phyloP scores from a whole-genome alignment of 768 basidiomycete genomes.

The Suillus plorans region DNA sequence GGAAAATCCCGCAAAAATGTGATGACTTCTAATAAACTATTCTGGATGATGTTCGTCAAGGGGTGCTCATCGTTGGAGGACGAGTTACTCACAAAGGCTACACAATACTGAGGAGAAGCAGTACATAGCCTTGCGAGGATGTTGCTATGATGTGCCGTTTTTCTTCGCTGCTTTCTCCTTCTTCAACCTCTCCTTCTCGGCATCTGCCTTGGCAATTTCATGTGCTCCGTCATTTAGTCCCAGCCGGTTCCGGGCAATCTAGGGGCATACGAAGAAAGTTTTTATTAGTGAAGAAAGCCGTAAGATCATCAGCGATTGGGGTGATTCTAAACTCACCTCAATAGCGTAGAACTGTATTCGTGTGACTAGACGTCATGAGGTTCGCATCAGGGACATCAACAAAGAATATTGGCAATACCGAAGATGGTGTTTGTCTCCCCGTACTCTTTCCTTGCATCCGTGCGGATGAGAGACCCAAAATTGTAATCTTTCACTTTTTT shows the following conservation, averaged over 20 bases:
- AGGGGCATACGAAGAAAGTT: slow-evolving; percentile 1
- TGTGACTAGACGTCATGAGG: slow-evolving; percentile 15
- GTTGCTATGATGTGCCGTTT: slow-evolving; percentile 28
- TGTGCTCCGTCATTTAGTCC: slow-evolving; percentile 89
- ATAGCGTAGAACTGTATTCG: slow-evolving; percentile 82
- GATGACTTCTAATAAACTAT: neutral
- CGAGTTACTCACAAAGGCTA: slow-evolving; percentile 4
- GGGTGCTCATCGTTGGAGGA: neutral
- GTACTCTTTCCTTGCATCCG: slow-evolving; percentile 78
- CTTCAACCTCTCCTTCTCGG: slow-evolving; percentile 50
- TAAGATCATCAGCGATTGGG: slow-evolving; percentile 6
- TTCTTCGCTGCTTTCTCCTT: slow-evolving; percentile 47
- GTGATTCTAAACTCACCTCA: slow-evolving; percentile 53
- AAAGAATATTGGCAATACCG: slow-evolving; percentile 43
- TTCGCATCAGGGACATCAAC: slow-evolving; percentile 10
- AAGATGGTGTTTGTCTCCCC: slow-evolving; percentile 93
- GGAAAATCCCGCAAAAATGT: neutral
- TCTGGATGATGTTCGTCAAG: neutral
- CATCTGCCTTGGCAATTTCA: slow-evolving; percentile 74
- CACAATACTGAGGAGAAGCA: neutral
- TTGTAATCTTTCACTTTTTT: slow-evolving; percentile 91
- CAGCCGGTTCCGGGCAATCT: slow-evolving; percentile 91
- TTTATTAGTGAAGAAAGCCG: slow-evolving; percentile 1
- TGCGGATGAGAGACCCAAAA: slow-evolving; percentile 93
- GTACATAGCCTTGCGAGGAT: neutral